phyloP scores from a whole-genome alignment of 2,329 filamentous ascomycete genomes.

The Trichoderma citrinoviride region DNA sequence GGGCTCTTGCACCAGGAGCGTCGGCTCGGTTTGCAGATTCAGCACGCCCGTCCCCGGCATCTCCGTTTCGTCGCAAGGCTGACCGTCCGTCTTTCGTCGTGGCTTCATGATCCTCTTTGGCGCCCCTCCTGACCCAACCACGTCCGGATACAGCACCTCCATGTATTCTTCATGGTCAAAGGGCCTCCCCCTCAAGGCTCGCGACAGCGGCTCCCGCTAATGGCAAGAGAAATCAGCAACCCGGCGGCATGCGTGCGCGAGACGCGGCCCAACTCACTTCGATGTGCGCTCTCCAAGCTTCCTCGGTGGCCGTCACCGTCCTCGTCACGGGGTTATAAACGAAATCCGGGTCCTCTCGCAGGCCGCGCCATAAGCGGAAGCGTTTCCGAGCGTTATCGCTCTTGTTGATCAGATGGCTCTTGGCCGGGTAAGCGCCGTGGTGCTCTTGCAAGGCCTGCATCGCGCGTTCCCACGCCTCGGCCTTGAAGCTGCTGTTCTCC shows the following conservation, averaged over 20 bases:
- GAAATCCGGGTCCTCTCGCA: conserved; percentile 58
- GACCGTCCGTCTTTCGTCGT: conserved; percentile 47
- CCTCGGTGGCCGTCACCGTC: conserved; percentile 55
- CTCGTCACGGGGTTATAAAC: conserved; percentile 50
- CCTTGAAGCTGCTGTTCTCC: conserved; percentile 60
- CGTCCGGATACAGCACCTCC: conserved; percentile 59
- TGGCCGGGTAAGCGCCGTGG: conserved; percentile 57
- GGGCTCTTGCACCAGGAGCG: conserved; percentile 26
- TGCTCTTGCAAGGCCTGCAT: conserved; percentile 52
- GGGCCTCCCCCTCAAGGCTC: conserved; percentile 54
- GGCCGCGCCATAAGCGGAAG: conserved; percentile 59
- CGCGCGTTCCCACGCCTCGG: conserved; percentile 59
- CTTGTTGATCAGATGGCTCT: conserved; percentile 62
- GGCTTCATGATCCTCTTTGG: conserved; percentile 59
- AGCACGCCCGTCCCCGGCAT: conserved; percentile 49
- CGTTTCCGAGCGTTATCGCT: conserved; percentile 62
- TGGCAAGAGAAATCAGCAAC: conserved; percentile 23
- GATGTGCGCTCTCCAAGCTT: conserved; percentile 56
- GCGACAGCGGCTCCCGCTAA: conserved; percentile 57
- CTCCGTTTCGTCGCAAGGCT: conserved; percentile 46
- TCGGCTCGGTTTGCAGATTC: conserved; percentile 41
- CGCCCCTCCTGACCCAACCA: conserved; percentile 57
- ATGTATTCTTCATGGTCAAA: conserved; percentile 62
- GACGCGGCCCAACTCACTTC: conserved; percentile 43
- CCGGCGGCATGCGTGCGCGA: background rate